Base-by-base conservation (phyloP, 805 yeast genomes). In the Limtongia smithiae region DNA sequence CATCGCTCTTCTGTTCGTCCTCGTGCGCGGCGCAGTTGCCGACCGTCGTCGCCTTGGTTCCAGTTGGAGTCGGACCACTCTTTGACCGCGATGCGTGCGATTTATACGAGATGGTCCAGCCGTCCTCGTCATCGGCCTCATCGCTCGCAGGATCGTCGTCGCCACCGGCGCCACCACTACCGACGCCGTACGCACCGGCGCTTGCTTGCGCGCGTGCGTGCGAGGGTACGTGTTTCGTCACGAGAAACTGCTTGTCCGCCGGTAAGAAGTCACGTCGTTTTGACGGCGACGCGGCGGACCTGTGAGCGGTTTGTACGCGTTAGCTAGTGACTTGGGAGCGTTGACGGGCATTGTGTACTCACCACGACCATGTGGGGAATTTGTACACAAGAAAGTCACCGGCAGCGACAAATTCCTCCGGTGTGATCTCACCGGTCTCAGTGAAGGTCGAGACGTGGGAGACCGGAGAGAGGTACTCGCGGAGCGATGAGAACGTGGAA, bases 301-400 rank as follows among this genome's bases (percentile, higher is more conserved):
- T 59, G 36, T 31, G n/a, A 1, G 3, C 28, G 5, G 5, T 8
- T 17, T 35, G 18, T 17, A 15, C 17, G 20, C 17, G 32, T 40
- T 30, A 44, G 41, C 37, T 14, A 8, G 15, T 33, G 7, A 33
- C 9, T 9, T 9, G 7, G 8, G 8, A 33, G 37, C 8, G n/a
- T n/a, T n/a, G n/a, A n/a, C n/a, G n/a, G n/a, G 6, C 20, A 30
- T 6, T 22, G 6, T 12, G 34, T 11, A 50, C 65, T 31, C 59
- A 60, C 98, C 98, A 93, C 54, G 81, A 80, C 98, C 98, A 93
- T 0, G 97, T 93, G 2, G 98, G 97, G 65, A 93, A 93, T 72
- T 84, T 86, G 67, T 81, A 82, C 28, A 83, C 90, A 50, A 93
- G 71, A 67, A 88, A 93, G 66, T 93, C 97, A 20, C 98, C 98